Conservation (phyloP, 2,329 filamentous ascomycete genomes). For the Didymosphaeria variabile region DNA sequence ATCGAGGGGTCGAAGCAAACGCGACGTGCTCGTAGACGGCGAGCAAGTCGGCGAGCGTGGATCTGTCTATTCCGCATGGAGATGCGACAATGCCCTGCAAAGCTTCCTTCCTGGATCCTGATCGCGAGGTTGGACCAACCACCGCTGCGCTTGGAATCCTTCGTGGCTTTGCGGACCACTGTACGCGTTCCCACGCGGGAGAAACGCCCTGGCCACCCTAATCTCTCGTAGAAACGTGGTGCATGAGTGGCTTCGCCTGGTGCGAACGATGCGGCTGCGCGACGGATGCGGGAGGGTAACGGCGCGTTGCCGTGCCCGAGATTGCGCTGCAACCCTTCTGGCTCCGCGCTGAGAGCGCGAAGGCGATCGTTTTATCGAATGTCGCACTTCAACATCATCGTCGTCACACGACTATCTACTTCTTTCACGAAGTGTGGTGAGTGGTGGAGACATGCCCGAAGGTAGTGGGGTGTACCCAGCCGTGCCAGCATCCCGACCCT, state of each 20-base stretch:
- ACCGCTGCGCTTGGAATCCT: not conserved
- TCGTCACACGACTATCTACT: not conserved
- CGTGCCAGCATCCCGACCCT: not conserved
- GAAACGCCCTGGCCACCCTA: not conserved
- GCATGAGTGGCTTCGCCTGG: not conserved
- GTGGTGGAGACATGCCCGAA: not conserved
- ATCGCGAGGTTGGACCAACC: not conserved
- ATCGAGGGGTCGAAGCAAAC: constrained; percentile 4
- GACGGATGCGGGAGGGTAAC: not conserved
- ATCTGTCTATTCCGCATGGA: constrained; percentile 3
- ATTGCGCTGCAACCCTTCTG: not conserved
- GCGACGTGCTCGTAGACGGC: not conserved
- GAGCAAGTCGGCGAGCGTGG: constrained; percentile 1
- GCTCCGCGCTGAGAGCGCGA: not conserved
- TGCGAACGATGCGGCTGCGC: not conserved
- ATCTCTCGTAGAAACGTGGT: not conserved
- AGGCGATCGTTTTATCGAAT: not conserved
- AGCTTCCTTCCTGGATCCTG: constrained; percentile 8
- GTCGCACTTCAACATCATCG: not conserved
- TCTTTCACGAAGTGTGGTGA: not conserved
- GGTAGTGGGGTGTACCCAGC: not conserved
- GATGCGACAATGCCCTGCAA: not conserved
- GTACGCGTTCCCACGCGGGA: not conserved
- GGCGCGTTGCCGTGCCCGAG: not conserved
- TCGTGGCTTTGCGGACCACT: not conserved